phyloP scores from a whole-genome alignment of 805 yeast species.

The Yarrowia divulgata region DNA sequence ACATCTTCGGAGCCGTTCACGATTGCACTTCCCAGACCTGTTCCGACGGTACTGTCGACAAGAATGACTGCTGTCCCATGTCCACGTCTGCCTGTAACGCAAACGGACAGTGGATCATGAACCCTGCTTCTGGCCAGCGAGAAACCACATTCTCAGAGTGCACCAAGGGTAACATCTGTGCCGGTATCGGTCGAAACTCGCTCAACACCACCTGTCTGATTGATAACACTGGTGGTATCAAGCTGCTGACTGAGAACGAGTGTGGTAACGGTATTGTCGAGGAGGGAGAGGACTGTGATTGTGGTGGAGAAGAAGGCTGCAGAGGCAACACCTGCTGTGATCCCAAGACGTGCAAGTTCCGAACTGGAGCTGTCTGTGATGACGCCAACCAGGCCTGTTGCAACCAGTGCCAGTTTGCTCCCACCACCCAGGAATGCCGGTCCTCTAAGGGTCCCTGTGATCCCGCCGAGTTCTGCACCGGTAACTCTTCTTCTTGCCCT shows the following conservation, averaged over 20 bases:
- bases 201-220: slow-evolving; percentile 49
- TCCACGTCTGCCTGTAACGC: slow-evolving; percentile 48
- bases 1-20: slow-evolving; percentile 54
- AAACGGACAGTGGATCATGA: slow-evolving; percentile 51
- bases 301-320: slow-evolving; percentile 52
- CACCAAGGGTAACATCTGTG: slow-evolving; percentile 51
- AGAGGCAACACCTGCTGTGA: slow-evolving; percentile 48
- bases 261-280: slow-evolving; percentile 54
- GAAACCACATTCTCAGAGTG: slow-evolving; percentile 49
- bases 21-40: slow-evolving; percentile 53
- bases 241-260: slow-evolving; percentile 47
- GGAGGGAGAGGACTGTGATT: slow-evolving; percentile 53
- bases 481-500: slow-evolving; percentile 50
- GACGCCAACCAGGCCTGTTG: slow-evolving; percentile 47
- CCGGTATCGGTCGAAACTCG: slow-evolving; percentile 45
- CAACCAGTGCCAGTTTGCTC: slow-evolving; percentile 47
- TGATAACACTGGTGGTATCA: slow-evolving; percentile 46
- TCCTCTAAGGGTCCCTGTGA: slow-evolving; percentile 50
- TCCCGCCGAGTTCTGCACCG: slow-evolving; percentile 50
- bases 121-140: slow-evolving; percentile 48
- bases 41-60: slow-evolving; percentile 44
- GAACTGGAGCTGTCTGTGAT: slow-evolving; percentile 39
- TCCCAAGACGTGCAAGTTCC: slow-evolving; percentile 49
- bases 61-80: slow-evolving; percentile 51
- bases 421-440: slow-evolving; percentile 47